Evolutionary conservation across 768 basidiomycete species (phyloP), one percentile per base, ranked within the genome.

Genomic region (Clitopilus passeckerianus): DNA sequence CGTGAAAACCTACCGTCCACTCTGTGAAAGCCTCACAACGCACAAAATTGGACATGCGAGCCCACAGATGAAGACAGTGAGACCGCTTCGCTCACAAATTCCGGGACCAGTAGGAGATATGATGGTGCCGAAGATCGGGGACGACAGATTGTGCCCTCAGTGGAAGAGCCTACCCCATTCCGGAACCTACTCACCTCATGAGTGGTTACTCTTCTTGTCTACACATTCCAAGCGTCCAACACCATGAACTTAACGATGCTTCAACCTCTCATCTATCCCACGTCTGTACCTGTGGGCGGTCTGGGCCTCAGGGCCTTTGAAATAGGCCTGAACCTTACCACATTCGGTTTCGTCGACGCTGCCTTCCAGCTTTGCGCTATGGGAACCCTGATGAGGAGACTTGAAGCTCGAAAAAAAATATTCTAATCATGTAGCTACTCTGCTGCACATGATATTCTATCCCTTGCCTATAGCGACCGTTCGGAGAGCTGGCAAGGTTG

Each of bases 221-320:
- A 86, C 65, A 80, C 75, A 0, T 65, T 75, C 27, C 74, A 86
- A 15, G 77, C 86, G 9, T 66, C 86, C 6, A 59, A 83, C 16
- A 86, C 89, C 60, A 83, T 88, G 43, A 69, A 77, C 81, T 60
- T 80, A 80, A 46, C 79, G n/a, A n/a, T 84, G 7, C 67, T 90
- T 12, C 81, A 83, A 22, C 89, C 89, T 0, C 70, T 89, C 22
- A 87, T 88, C 70, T 77, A 81, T 59, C 80, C 86, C 14, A 89
- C 86, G 0, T 86, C 90, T 0, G 68, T 83, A 46, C 71, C 71
- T 8, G 72, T 82, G 2, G 88, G 89, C 16, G 88, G 88, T 0
- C 77, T 89, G 15, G 86, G 84, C 12, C 71, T 89, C 9, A 65
- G 78, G 23, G 86, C 89, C 1, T 72, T 78, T 2, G 64, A 64